Base-by-base conservation (phyloP, 176 grass and related monocot species). In the Oropetium thomaeum region DNA sequence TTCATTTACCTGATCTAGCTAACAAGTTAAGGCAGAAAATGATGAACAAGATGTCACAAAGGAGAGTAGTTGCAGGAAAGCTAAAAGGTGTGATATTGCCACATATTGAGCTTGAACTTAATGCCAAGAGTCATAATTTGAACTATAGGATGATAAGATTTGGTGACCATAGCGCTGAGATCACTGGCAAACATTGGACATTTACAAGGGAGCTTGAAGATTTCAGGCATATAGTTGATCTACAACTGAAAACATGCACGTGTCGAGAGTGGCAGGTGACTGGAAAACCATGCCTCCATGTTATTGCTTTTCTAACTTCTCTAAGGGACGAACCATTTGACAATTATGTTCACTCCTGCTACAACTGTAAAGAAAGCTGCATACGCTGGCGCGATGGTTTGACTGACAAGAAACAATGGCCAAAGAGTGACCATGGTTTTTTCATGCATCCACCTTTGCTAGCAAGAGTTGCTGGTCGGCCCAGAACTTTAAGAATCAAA, bases 371-470 rank as follows among this genome's bases (percentile, higher is more conserved):
- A 64, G 0, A 37, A 34, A 64, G 9, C 8, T n/a, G 0, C 33
- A 0, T 64, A 38, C 9, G 40, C 5, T 8, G 40, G 34, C 1
- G 5, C 22, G 17, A 37, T 37, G 6, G 31, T 35, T 13, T 55
- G 20, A 3, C 31, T 25, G 32, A 72, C 30, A 72, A 72, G 7
- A 4, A 9, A 1, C 45, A 72, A 16, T 72, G 69, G 31, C 69
- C 47, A 3, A 35, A 71, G 33, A 32, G 26, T n/a, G 8, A 20
- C 1, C 15, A 69, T 16, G 67, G 67, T 32, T 69, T 49, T 10
- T 69, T 49, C 14, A 69, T 69, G 67, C 43, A 69, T 69, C 67
- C 67, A 17, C 43, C 67, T 20, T 19, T 70, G 10, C 2, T 70
- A 3, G 41, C 20, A 15, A 28, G 12, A 2, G 20, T 27, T 8